These are phyloP conservation scores for Fomitopsis betulina DNA, from an alignment of 1,284 basidiomycete species.

Conservation along the genomic window DNA sequence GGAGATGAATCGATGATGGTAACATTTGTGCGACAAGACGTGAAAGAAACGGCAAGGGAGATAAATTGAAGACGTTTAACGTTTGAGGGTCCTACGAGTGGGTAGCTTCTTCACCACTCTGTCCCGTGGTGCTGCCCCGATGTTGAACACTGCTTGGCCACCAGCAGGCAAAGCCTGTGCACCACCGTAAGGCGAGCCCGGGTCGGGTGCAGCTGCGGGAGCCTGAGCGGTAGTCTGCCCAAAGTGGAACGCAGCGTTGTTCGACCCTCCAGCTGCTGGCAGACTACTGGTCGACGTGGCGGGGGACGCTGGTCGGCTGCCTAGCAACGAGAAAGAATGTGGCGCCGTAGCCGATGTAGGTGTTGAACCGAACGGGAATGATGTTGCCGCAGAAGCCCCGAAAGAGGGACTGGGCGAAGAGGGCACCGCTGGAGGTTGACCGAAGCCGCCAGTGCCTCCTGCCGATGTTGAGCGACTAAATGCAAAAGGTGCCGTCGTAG, in stretches of 20 bases:
- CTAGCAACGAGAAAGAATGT: slow-evolving; percentile 25
- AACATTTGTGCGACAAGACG: background rate
- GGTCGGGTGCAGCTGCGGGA: slow-evolving; percentile 14
- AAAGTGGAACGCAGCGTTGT: slow-evolving; percentile 23
- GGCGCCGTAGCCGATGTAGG: slow-evolving; percentile 25
- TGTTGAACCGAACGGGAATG: slow-evolving; percentile 21
- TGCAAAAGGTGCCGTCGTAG: slow-evolving; percentile 15
- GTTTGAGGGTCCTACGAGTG: slow-evolving; percentile 25
- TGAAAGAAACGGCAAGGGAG: background rate
- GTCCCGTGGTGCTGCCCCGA: slow-evolving; percentile 24
- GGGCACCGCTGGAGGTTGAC: slow-evolving; percentile 17
- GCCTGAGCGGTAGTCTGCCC: slow-evolving; percentile 10
- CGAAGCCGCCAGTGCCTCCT: slow-evolving; percentile 21
- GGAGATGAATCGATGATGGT: background rate
- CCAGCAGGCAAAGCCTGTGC: slow-evolving; percentile 18
- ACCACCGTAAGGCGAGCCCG: slow-evolving; percentile 24
- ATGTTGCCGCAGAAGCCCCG: slow-evolving; percentile 13
- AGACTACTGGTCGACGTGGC: slow-evolving; percentile 25
- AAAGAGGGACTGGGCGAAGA: slow-evolving; percentile 26
- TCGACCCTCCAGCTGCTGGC: slow-evolving; percentile 23
- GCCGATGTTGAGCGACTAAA: slow-evolving; percentile 17
- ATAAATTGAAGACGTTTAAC: slow-evolving; percentile 10
- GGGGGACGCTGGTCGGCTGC: slow-evolving; percentile 32
- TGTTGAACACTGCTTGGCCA: slow-evolving; percentile 25
- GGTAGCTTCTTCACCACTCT: slow-evolving; percentile 30